These are phyloP conservation scores for Vaccinium vitisidaea DNA, from an alignment of 148 eudicot genomes.

Conservation along the genomic window DNA sequence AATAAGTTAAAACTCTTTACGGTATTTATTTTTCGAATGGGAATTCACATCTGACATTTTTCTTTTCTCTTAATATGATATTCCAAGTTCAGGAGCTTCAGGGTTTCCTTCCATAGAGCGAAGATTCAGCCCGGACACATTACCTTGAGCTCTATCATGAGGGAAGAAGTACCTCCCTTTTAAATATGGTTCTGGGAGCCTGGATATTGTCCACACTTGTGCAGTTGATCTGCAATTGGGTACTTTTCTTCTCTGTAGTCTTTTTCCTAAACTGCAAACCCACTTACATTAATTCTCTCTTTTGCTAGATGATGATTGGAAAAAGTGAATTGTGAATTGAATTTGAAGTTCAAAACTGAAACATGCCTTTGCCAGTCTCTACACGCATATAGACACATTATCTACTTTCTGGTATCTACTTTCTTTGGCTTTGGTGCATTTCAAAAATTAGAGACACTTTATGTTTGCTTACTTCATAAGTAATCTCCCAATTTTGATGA, in stretches of 20 bases:
- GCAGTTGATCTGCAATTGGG: constrained; percentile 53
- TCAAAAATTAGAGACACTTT: too few species aligned
- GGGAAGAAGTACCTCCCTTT: constrained; percentile 25
- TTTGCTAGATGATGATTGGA: not conserved
- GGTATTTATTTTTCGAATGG: not conserved
- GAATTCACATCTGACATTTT: not conserved
- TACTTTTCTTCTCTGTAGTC: constrained; percentile 17
- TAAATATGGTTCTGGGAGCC: constrained; percentile 32
- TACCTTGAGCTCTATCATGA: constrained; percentile 37
- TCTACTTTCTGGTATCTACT: too few species aligned
- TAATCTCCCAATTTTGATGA: too few species aligned
- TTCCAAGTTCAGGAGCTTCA: constrained; percentile 64
- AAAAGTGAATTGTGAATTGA: not conserved
- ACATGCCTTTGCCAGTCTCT: not conserved
- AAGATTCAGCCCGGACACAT: constrained; percentile 27
- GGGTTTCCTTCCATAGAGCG: constrained; percentile 31
- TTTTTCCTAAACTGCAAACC: not conserved
- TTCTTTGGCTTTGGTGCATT: too few species aligned
- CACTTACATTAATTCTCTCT: not conserved
- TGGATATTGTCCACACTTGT: constrained; percentile 33
- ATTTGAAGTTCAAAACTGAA: not conserved
- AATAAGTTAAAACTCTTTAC: not conserved
- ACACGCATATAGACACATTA: not conserved
- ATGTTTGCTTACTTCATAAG: too few species aligned
- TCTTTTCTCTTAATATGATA: constrained; percentile 6